Conservation (phyloP, 2,329 filamentous ascomycete species). For the Botryotinia globosa region DNA sequence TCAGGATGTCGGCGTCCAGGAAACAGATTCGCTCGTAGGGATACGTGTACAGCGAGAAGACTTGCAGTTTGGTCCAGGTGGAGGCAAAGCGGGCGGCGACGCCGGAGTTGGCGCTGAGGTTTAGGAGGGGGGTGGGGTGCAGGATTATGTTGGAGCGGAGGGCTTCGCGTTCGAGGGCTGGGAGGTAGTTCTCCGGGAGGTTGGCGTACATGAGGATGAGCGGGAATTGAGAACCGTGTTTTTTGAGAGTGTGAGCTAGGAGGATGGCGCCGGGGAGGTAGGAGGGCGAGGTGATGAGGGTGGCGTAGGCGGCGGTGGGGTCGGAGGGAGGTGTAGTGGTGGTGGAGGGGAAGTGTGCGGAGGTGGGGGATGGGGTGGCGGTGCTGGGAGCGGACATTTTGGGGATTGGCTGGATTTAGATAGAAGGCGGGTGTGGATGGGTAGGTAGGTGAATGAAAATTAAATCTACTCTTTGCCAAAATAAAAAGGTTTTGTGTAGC, state of each 20-base stretch:
- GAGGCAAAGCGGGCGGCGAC: slow-evolving; percentile 79
- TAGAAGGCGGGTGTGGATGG: not conserved
- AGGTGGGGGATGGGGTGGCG: not conserved
- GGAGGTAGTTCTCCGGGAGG: slow-evolving; percentile 48
- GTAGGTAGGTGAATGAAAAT: not conserved
- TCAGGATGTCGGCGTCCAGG: slow-evolving; percentile 83
- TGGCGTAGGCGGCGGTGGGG: slow-evolving; percentile 36
- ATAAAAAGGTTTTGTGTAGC: not conserved
- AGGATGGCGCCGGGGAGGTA: slow-evolving; percentile 80
- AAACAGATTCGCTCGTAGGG: slow-evolving; percentile 70
- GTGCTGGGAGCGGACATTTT: not conserved
- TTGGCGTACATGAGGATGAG: slow-evolving; percentile 58
- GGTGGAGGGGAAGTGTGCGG: not conserved
- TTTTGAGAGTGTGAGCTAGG: slow-evolving; percentile 70
- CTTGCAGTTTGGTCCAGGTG: slow-evolving; percentile 80
- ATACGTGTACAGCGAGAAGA: slow-evolving; percentile 61
- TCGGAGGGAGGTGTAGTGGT: not conserved
- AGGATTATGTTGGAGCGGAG: not conserved
- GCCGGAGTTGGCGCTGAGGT: slow-evolving; percentile 21
- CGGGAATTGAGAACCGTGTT: slow-evolving; percentile 63
- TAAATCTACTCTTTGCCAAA: not conserved
- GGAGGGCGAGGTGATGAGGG: slow-evolving; percentile 73
- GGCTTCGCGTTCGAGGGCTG: not conserved
- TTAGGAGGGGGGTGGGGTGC: not conserved
- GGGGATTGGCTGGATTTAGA: not conserved